Evolutionary conservation across 164 flowering plant genomes (phyloP).

Genomic region (Vitis cinerea): DNA sequence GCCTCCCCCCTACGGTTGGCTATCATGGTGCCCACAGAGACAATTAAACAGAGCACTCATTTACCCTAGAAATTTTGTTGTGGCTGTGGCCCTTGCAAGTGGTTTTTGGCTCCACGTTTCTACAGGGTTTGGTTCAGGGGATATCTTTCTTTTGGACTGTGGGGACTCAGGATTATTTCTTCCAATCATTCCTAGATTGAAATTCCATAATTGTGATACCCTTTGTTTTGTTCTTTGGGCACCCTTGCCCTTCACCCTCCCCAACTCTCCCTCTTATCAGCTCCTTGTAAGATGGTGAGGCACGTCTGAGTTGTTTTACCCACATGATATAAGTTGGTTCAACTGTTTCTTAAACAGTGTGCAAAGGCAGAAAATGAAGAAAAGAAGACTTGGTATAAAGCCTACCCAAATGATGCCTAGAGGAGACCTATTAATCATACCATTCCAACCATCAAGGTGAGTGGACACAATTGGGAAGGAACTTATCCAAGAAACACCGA

Average conservation of each 20-base stretch:
- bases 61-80: conserved; percentile 9
- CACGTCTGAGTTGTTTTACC: not conserved
- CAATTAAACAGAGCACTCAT: conserved; percentile 21
- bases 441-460: no score
- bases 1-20: not conserved
- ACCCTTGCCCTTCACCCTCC: no score
- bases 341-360: no score
- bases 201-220: not conserved
- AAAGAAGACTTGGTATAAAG: no score
- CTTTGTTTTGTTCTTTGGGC: not conserved
- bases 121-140: not conserved
- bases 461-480: no score
- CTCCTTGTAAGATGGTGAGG: not conserved
- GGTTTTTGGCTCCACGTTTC: conserved; percentile 7
- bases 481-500: no score
- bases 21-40: conserved; percentile 11
- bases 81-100: conserved; percentile 19
- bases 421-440: no score
- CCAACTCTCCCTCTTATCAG: no score
- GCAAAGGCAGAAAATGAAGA: no score
- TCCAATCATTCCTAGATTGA: conserved; percentile 24
- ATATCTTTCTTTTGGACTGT: not conserved
- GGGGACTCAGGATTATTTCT: conserved; percentile 20
- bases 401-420: no score
- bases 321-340: not conserved